Evolutionary conservation across 345 rosid genomes (phyloP).

Genomic region (Microthlaspi erraticum): DNA sequence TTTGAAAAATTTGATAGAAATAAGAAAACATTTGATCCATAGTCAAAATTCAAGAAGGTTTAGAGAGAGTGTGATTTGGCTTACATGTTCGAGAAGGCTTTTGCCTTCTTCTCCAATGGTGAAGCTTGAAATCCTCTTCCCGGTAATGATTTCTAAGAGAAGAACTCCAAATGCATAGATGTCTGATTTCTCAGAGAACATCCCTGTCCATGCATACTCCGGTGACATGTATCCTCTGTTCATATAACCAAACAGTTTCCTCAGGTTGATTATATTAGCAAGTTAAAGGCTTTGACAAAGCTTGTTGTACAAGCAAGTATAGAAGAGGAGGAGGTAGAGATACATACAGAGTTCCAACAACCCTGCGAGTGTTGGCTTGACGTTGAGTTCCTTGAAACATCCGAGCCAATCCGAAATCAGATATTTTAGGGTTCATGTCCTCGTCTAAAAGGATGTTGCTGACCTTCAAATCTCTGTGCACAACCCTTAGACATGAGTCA

Average conservation of each 20-base stretch:
- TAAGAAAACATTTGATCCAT: background rate
- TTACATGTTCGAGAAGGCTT: slow-evolving; percentile 41
- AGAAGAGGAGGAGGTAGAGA: background rate
- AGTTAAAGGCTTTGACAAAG: background rate
- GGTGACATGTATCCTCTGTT: slow-evolving; percentile 83
- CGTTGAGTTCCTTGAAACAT: slow-evolving; percentile 45
- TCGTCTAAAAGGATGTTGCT: slow-evolving; percentile 51
- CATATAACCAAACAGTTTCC: background rate
- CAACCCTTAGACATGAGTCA: slow-evolving; percentile 51
- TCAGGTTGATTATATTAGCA: slow-evolving; percentile 12
- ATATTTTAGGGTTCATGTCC: slow-evolving; percentile 53
- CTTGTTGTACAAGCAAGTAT: background rate
- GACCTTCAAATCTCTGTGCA: slow-evolving; percentile 52
- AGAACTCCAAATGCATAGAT: slow-evolving; percentile 75
- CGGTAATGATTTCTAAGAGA: slow-evolving; percentile 61
- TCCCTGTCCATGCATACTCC: slow-evolving; percentile 70
- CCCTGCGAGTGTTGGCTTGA: slow-evolving; percentile 49
- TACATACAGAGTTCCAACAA: slow-evolving; percentile 55
- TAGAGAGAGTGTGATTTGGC: background rate
- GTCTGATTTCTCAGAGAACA: slow-evolving; percentile 73
- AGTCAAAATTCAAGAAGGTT: slow-evolving; percentile 6
- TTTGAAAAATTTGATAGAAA: slow-evolving; percentile 5
- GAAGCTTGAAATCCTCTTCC: slow-evolving; percentile 49
- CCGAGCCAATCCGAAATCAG: slow-evolving; percentile 61
- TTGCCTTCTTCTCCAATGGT: slow-evolving; percentile 43